Percentiles rank a stretch among this genome's conserved stretches.
phyloP scores from a whole-genome alignment of 768 basidiomycete species.

The Russula foetens region DNA sequence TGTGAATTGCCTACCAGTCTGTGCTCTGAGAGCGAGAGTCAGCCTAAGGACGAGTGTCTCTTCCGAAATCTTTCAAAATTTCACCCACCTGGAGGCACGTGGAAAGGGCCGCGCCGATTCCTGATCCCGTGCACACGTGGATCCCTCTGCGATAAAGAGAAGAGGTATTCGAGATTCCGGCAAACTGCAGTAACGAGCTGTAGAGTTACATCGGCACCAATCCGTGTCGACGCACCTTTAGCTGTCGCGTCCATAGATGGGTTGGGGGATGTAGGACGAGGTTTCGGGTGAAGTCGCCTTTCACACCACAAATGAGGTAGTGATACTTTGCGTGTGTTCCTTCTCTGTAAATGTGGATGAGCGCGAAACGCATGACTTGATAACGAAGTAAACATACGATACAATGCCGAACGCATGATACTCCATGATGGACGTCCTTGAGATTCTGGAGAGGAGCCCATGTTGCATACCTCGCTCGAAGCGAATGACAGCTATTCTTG shows the following conservation, averaged over 20 bases:
- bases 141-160: conserved; percentile 73
- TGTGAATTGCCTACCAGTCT: conserved; percentile 42
- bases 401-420: conserved; percentile 79
- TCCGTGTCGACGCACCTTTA: conserved; percentile 46
- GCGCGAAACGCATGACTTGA: conserved; percentile 12
- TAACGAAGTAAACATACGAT: conserved; percentile 39
- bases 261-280: conserved; percentile 64
- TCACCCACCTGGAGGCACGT: conserved; percentile 31
- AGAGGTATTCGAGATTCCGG: conserved; percentile 75
- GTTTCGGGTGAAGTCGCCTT: conserved; percentile 71
- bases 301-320: conserved; percentile 76
- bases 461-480: conserved; percentile 83
- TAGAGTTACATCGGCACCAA: neutral
- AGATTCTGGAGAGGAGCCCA: conserved; percentile 66
- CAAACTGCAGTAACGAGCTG: conserved; percentile 40
- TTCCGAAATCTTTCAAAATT: too few species aligned
- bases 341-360: conserved; percentile 37
- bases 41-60: neutral
- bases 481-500: conserved; percentile 70
- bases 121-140: conserved; percentile 76
- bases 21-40: conserved; percentile 47
- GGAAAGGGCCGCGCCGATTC: conserved; percentile 70
- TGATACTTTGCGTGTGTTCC: conserved; percentile 66
- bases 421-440: conserved; percentile 66
- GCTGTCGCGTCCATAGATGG: conserved; percentile 68